Evolutionary conservation across 83 land plant species (phyloP), one percentile per base, ranked within the genome.

Genomic region (Diphasiastrum complanatum): DNA sequence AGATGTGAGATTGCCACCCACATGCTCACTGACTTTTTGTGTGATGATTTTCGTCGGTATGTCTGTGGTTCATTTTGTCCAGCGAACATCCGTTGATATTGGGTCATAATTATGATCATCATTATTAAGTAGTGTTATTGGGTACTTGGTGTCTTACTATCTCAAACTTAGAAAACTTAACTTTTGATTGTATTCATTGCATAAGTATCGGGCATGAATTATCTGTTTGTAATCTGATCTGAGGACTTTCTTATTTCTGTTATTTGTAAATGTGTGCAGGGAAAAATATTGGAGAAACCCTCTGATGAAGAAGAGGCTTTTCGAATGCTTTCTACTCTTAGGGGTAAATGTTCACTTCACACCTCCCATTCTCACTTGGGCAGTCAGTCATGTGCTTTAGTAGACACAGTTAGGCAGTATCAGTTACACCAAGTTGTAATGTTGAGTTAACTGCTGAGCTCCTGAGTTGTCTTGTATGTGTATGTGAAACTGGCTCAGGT

Each of bases 261-360:
- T 62, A 47, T 62, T 8, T 38, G 8, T 20, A 26, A 57, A 41
- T 30, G 26, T 66, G 1, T 68, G 59, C 78, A 77, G 80, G 68
- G 79, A 35, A 43, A 53, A 63, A 70, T 78, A 23, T 51, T 78
- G 68, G 81, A 78, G 68, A 78, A 78, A 58, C 81, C 79, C 48
- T 33, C 14, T 8, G 75, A 75, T 47, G 68, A 64, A 61, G 63
- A 74, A 37, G 81, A 78, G 53, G 79, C 81, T 33, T 63, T 64
- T 33, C 45, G 60, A 38, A 78, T 78, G 81, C 70, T 78, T 23
- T 68, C 79, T n/a, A 68, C 35, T 22, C 40, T 78, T 32, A 78
- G 81, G 64, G 80, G 80, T 77, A 70, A 11, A 14, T 6, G n/a
- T 33, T 1, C 57, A 16, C 3, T 26, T 33, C 18, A 18, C n/a